A percentile compares a stretch with the other conserved stretches of the same genome.
phyloP scores from a whole-genome alignment of 768 basidiomycete species.

The Arthromyces matolae region DNA sequence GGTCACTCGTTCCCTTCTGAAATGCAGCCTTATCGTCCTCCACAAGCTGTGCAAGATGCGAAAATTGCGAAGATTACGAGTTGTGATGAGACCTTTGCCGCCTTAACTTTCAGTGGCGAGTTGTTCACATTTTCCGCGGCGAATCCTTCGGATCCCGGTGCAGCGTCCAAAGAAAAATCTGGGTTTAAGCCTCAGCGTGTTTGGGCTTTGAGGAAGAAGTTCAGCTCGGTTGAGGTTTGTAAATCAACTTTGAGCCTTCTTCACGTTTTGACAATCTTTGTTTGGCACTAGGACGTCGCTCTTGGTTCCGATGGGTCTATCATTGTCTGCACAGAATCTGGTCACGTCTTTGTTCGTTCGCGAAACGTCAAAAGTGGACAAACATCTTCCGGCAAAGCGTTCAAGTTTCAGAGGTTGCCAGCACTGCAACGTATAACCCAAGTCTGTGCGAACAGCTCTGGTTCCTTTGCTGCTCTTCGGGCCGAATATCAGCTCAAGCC shows the following conservation, averaged over 20 bases:
- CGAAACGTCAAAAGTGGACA: slow-evolving; percentile 41
- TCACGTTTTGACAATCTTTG: slow-evolving; percentile 1
- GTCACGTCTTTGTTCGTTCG: slow-evolving; percentile 86
- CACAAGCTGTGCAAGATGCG: slow-evolving; percentile 65
- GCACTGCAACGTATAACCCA: slow-evolving; percentile 80
- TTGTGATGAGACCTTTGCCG: slow-evolving; percentile 79
- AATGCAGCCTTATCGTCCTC: slow-evolving; percentile 77
- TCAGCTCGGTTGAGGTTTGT: slow-evolving; percentile 74
- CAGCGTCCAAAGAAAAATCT: slow-evolving; percentile 27
- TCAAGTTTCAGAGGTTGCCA: slow-evolving; percentile 78
- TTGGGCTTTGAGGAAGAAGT: slow-evolving; percentile 86
- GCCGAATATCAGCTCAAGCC: slow-evolving; percentile 61
- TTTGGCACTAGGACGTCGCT: slow-evolving; percentile 67
- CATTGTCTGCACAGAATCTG: slow-evolving; percentile 91
- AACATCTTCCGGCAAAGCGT: slow-evolving; percentile 38
- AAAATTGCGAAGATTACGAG: slow-evolving; percentile 76
- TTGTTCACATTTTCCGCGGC: slow-evolving; percentile 75
- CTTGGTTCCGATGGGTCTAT: slow-evolving; percentile 84
- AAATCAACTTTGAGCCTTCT: background rate
- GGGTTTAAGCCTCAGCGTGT: slow-evolving; percentile 80
- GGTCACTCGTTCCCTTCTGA: slow-evolving; percentile 71
- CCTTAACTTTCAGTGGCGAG: slow-evolving; percentile 84
- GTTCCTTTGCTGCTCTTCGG: slow-evolving; percentile 83
- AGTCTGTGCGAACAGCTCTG: slow-evolving; percentile 83
- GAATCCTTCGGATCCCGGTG: slow-evolving; percentile 28